These are phyloP conservation scores for Phylloporus arenicola DNA, from an alignment of 768 basidiomycete genomes.

Conservation along the genomic window DNA sequence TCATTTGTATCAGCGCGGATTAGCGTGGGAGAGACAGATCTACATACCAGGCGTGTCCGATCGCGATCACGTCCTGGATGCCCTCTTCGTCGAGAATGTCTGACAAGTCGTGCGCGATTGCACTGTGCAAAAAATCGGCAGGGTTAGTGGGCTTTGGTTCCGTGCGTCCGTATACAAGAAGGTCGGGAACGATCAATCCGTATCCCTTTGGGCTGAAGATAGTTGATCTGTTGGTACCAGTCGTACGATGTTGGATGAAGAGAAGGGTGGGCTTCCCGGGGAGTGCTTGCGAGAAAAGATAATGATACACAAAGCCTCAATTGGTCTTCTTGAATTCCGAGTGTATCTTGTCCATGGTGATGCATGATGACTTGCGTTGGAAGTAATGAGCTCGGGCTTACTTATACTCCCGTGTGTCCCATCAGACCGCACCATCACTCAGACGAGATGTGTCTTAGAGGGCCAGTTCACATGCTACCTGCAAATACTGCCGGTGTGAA, in stretches of 20 bases:
- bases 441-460: no score
- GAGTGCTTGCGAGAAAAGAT: constrained; percentile 25
- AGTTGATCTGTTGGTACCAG: constrained; percentile 39
- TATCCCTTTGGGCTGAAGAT: constrained; percentile 38
- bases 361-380: neutral
- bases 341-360: constrained; percentile 24
- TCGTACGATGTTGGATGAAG: constrained; percentile 39
- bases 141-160: constrained; percentile 35
- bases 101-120: constrained; percentile 30
- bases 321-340: constrained; percentile 33
- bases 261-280: constrained; percentile 35
- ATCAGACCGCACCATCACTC: neutral
- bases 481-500: no score
- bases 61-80: constrained; percentile 27
- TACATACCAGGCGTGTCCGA: constrained; percentile 39
- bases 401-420: neutral
- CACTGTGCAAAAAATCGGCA: constrained; percentile 22
- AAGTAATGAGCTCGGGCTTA: neutral
- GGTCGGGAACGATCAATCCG: constrained; percentile 42
- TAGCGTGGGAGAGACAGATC: neutral
- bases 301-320: constrained; percentile 34
- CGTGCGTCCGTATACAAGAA: constrained; percentile 44
- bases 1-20: constrained; percentile 1
- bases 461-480: no score
- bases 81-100: constrained; percentile 37